These are phyloP conservation scores for Guyanaporus albipodus DNA, from an alignment of 768 basidiomycete genomes.

Conservation along the genomic window DNA sequence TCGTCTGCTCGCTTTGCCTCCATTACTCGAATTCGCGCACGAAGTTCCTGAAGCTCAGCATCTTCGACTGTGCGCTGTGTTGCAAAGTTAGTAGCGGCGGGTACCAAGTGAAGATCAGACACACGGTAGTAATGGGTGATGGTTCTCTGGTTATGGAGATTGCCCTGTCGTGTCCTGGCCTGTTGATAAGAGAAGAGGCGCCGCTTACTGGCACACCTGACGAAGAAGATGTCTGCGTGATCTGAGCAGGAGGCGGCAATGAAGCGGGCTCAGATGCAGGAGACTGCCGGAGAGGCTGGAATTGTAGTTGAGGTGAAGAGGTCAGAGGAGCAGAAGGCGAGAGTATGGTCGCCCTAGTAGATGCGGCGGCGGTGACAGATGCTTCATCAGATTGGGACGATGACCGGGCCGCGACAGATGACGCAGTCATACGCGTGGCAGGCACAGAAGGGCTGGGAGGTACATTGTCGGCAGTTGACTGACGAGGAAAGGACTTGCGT, in stretches of 20 bases:
- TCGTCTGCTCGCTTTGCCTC: slow-evolving; percentile 89
- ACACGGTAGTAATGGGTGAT: slow-evolving; percentile 21
- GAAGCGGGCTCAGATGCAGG: slow-evolving; percentile 10
- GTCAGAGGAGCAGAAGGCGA: slow-evolving; percentile 35
- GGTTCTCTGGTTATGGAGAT: slow-evolving; percentile 25
- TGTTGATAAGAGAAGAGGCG: slow-evolving; percentile 5
- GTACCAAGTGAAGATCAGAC: slow-evolving; percentile 1
- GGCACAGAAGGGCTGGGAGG: slow-evolving; percentile 28
- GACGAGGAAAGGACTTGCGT: slow-evolving; percentile 48
- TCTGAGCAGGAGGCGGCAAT: slow-evolving; percentile 11
- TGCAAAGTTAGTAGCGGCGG: slow-evolving; percentile 7
- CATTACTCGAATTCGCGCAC: slow-evolving; percentile 77
- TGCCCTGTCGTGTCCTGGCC: slow-evolving; percentile 9
- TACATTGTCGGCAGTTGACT: slow-evolving; percentile 36
- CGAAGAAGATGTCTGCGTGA: slow-evolving; percentile 15
- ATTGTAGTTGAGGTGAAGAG: slow-evolving; percentile 28
- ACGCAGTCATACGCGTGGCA: slow-evolving; percentile 25
- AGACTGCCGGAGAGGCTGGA: slow-evolving; percentile 19
- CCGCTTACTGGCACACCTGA: slow-evolving; percentile 4
- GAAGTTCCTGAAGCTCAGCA: slow-evolving; percentile 71
- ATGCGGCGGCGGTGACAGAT: slow-evolving; percentile 10
- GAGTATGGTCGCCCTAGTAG: slow-evolving; percentile 37
- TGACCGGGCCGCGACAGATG: slow-evolving; percentile 1
- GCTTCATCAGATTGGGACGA: slow-evolving; percentile 24
- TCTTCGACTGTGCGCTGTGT: slow-evolving; percentile 42